phyloP scores from a whole-genome alignment of 768 basidiomycete genomes.

The Tricholoma bakamatsutake region DNA sequence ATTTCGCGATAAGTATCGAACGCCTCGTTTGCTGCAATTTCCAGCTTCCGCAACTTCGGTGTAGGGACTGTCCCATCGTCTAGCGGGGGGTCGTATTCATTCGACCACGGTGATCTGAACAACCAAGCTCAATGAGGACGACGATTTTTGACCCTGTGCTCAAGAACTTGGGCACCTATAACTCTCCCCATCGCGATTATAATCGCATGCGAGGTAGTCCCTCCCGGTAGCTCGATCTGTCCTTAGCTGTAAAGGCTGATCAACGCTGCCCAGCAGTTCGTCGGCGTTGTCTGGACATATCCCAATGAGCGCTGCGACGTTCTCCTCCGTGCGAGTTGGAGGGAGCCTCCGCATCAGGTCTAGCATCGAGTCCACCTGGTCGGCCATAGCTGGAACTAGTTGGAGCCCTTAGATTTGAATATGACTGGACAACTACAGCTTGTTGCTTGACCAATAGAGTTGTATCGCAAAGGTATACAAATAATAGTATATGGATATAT shows the following conservation, averaged over 20 bases:
- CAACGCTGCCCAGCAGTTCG: constrained; percentile 90
- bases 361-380: constrained; percentile 87
- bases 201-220: constrained; percentile 92
- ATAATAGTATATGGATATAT: not conserved
- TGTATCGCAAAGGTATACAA: not conserved
- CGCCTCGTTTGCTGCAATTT: constrained; percentile 90
- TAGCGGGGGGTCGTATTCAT: constrained; percentile 87
- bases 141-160: not conserved
- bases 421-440: too few species aligned
- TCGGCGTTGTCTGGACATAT: constrained; percentile 93
- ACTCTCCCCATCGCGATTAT: constrained; percentile 88
- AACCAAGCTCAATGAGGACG: constrained; percentile 1
- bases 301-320: constrained; percentile 72
- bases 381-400: constrained; percentile 49
- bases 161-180: constrained; percentile 50
- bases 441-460: too few species aligned
- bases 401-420: too few species aligned
- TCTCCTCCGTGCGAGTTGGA: constrained; percentile 82
- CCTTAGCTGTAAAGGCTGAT: constrained; percentile 84
- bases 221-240: constrained; percentile 75
- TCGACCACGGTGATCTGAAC: constrained; percentile 94
- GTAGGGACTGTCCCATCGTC: constrained; percentile 88
- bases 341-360: constrained; percentile 96
- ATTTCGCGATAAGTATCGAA: constrained; percentile 97
- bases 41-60: constrained; percentile 80